Evolutionary conservation across 371 early-diverging fungal species (phyloP), one percentile per base, ranked within the genome.

Genomic region (Fennellomyces sp.): DNA sequence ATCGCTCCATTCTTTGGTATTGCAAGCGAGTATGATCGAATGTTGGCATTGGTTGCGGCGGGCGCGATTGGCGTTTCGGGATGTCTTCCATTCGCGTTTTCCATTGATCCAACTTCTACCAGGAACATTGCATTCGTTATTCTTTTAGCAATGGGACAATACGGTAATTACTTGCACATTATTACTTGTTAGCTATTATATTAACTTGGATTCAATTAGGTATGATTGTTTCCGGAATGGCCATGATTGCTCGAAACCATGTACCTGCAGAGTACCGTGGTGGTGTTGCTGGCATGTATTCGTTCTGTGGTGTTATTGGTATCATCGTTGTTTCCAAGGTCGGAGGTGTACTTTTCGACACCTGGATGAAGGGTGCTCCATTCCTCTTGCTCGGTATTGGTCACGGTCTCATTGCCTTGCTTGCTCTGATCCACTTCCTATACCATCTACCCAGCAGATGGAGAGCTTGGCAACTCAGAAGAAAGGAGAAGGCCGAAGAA

Each of bases 191-290:
- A 45, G 23, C 21, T 45, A 45, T 23, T 21, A 3, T 15, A 5
- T 11, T 0, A 39, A 11, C 5, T 45, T 45, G 1, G 11, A 23
- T 21, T 17, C n/a, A 45, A 15, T 5, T 51, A 70, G 71, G 90
- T 51, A 83, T 90, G 79, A 89, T 94, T 36, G 83, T 91, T 33
- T 82, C 87, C 1, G 84, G 86, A 6, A 81, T 94, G 76, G 75
- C 88, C 0, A 73, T 92, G 52, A 82, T 87, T 38, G 83, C 84
- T 42, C 80, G 81, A 0, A 53, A 68, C 21, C 65, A 73, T 53
- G 68, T 90, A 5, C 78, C 85, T 5, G 56, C 61, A 15, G 72
- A 80, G 25, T 69, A 82, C 25, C 77, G 87, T 31, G 94, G 92
- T 10, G 72, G 77, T 51, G 85, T 91, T 0, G 87, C 92, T 0